Conservation (phyloP, 805 yeast genomes). For the Kodamaea kaohsiungensis region DNA sequence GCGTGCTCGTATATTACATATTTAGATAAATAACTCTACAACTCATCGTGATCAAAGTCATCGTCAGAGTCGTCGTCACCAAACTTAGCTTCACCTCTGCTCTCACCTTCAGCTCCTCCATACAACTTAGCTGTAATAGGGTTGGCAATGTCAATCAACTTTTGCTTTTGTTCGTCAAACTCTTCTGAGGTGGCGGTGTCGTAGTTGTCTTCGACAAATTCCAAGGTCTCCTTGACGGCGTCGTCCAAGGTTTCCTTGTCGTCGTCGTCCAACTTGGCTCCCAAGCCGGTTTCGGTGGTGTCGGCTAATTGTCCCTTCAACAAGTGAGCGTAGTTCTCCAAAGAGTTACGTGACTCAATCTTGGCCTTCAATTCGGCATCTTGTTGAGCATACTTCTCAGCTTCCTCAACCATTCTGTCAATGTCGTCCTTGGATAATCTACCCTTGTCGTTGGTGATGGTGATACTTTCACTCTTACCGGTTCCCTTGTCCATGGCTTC, state of each 20-base stretch:
- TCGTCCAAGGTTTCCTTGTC: conserved; percentile 88
- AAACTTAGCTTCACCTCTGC: conserved; percentile 36
- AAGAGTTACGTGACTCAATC: conserved; percentile 45
- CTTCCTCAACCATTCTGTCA: conserved; percentile 98
- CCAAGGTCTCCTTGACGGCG: conserved; percentile 83
- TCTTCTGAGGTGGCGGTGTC: conserved; percentile 91
- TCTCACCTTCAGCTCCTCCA: conserved; percentile 51
- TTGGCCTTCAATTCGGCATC: conserved; percentile 46
- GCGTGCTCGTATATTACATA: conserved; percentile 7
- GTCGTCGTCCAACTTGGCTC: conserved; percentile 80
- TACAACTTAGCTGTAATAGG: conserved; percentile 88
- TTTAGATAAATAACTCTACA: conserved; percentile 22
- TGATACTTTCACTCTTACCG: conserved; percentile 97
- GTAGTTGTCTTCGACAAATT: conserved; percentile 83
- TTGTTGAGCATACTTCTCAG: conserved; percentile 75
- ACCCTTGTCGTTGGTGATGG: conserved; percentile 99
- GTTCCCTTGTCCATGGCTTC: conserved; percentile 98
- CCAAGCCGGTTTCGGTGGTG: conserved; percentile 49
- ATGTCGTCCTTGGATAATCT: conserved; percentile 95
- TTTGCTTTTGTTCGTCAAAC: conserved; percentile 85
- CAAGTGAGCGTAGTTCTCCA: conserved; percentile 47
- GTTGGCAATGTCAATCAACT: conserved; percentile 77
- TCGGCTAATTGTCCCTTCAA: conserved; percentile 49
- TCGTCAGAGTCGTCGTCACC: conserved; percentile 47
- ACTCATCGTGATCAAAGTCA: conserved; percentile 47